phyloP scores from a whole-genome alignment of 257 asterid species.

The Ophiorrhiza pumila region DNA sequence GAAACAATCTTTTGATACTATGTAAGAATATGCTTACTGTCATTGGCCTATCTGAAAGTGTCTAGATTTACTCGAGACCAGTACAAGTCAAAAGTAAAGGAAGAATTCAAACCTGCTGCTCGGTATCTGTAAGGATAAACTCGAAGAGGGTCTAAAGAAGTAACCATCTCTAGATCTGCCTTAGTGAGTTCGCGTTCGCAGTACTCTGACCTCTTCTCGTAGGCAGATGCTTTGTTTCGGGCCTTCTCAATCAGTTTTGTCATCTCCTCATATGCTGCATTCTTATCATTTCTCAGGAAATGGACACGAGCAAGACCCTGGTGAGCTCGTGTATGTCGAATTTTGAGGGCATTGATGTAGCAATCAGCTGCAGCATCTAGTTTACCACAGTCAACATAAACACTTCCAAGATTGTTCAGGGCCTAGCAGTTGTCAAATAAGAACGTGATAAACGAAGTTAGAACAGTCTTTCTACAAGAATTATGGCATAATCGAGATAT shows the following conservation, averaged over 20 bases:
- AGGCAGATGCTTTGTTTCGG: constrained; percentile 83
- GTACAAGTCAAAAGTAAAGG: background rate
- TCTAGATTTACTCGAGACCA: background rate
- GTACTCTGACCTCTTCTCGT: constrained; percentile 94
- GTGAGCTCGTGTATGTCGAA: constrained; percentile 95
- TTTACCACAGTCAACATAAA: constrained; percentile 79
- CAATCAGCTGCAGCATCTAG: constrained; percentile 96
- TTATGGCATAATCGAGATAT: background rate
- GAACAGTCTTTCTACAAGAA: background rate
- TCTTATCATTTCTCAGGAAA: constrained; percentile 72
- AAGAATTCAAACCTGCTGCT: constrained; percentile 76
- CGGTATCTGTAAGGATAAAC: constrained; percentile 96
- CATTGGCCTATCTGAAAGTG: background rate
- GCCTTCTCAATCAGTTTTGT: constrained; percentile 89
- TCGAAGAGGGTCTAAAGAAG: constrained; percentile 83
- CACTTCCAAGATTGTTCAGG: constrained; percentile 93
- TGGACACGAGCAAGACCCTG: constrained; percentile 99
- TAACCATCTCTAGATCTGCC: constrained; percentile 93
- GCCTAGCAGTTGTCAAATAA: constrained; percentile 50
- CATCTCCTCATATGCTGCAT: constrained; percentile 91
- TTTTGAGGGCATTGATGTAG: constrained; percentile 90
- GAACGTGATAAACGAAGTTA: background rate
- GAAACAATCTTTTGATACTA: background rate
- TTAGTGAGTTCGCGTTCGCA: constrained; percentile 88
- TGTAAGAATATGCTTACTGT: background rate